Evolutionary conservation across 306 rosid species (phyloP), one percentile per base, ranked within the genome.

Genomic region (Lablab purpureus): DNA sequence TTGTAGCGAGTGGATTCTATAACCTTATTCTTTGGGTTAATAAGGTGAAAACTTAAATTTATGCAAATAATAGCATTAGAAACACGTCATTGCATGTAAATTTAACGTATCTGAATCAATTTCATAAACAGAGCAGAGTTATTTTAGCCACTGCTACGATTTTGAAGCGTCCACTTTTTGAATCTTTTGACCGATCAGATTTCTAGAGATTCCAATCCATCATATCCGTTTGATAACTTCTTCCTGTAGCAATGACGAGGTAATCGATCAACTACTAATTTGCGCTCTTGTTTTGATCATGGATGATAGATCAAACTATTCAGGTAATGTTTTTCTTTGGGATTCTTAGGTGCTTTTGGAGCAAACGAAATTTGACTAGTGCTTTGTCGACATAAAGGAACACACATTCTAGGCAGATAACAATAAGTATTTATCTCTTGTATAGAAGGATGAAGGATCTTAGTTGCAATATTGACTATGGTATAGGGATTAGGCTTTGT

Each of bases 281-380:
- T 56, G 17, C 18, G 10, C 54, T 40, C 43, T 13, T 1, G 7
- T 19, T 58, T 40, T 41, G 36, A 41, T 41, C 10, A 43, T 43
- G 34, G 17, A 55, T 37, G 23, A 19, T 54, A 21, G 66, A 73
- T 40, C 41, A 22, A 73, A 55, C 67, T 56, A 49, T 55, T 56
- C 25, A 11, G 13, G 21, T 10, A 19, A 23, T 56, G 41, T 7
- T 67, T 41, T 22, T 23, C 40, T 45, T 6, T 14, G 55, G 14
- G 22, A 67, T 43, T 67, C 40, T 23, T 23, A 1, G 22, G 37
- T 25, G 37, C 22, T 43, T 21, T 13, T 43, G 55, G n/a, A 45
- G 40, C 36, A 67, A 14, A 43, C 32, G 13, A 15, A 62, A 62
- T 62, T 37, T 37, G 43, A 37, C 1, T 6, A 8, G 43, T 37